These are phyloP conservation scores for Chalaropsis ovoidea DNA, from an alignment of 2,329 filamentous ascomycete genomes.

Conservation along the genomic window DNA sequence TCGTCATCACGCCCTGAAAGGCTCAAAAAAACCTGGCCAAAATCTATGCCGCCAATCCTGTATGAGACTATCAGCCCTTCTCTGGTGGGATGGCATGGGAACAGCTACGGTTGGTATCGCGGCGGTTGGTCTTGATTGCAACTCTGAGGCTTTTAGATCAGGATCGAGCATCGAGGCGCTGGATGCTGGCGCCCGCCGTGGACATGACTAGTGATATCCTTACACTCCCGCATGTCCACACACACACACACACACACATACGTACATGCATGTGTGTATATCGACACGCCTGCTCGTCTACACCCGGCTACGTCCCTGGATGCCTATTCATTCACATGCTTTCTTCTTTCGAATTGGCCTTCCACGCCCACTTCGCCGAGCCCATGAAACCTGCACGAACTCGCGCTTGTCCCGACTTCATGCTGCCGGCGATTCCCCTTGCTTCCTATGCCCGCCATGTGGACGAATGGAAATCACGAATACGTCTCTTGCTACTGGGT, in stretches of 20 bases:
- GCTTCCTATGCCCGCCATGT: background rate
- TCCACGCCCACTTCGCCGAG: background rate
- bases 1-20: slow-evolving; percentile 17
- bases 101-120: slow-evolving; percentile 21
- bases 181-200: slow-evolving; percentile 1
- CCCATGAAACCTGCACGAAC: slow-evolving; percentile 7
- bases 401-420: background rate
- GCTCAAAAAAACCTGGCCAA: slow-evolving; percentile 23
- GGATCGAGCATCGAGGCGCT: background rate
- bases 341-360: background rate
- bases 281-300: background rate
- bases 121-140: slow-evolving; percentile 18
- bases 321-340: background rate
- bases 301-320: background rate
- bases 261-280: background rate
- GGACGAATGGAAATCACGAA: background rate
- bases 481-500: background rate
- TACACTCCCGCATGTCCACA: background rate
- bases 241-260: background rate
- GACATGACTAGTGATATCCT: background rate
- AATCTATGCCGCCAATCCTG: slow-evolving; percentile 20
- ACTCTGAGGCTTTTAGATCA: slow-evolving; percentile 24
- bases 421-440: background rate
- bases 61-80: slow-evolving; percentile 20
- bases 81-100: slow-evolving; percentile 12